Percentiles rank a stretch among this genome's conserved stretches.
Evolutionary conservation across 805 yeast species (phyloP).

Genomic region (Pichia kluyveri): DNA sequence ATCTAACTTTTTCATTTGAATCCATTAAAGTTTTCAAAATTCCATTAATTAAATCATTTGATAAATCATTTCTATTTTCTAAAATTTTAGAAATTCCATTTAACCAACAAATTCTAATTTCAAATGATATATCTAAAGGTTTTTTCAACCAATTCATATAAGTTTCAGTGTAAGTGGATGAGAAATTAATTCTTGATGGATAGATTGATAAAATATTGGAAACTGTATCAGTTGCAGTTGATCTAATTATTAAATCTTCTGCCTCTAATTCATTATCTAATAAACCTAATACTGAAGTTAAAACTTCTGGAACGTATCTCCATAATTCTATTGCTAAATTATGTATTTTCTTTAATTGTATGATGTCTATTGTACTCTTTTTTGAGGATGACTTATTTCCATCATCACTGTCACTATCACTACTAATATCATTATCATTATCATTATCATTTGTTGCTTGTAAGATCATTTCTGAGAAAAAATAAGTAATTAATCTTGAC

Average conservation of each 20-base stretch:
- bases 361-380: conserved; percentile 11
- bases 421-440: conserved; percentile 42
- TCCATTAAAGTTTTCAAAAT: conserved; percentile 64
- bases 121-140: conserved; percentile 55
- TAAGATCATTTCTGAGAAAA: conserved; percentile 66
- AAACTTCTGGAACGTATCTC: conserved; percentile 67
- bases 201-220: conserved; percentile 50
- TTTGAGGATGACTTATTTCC: too few relatives aligned
- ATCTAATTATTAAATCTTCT: conserved; percentile 51
- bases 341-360: conserved; percentile 54
- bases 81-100: conserved; percentile 45
- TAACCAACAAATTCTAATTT: conserved; percentile 65
- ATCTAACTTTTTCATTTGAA: conserved; percentile 64
- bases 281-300: conserved; percentile 67
- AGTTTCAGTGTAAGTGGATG: conserved; percentile 45
- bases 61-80: conserved; percentile 33
- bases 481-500: conserved; percentile 68
- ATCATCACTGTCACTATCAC: conserved; percentile 6
- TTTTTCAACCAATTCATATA: conserved; percentile 71
- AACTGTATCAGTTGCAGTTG: conserved; percentile 63
- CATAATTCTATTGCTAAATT: conserved; percentile 57
- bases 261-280: conserved; percentile 75
- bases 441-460: conserved; percentile 43
- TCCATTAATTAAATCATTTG: conserved; percentile 46
- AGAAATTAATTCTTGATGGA: conserved; percentile 48